Conservation (phyloP, 2,329 filamentous ascomycete species). For the Cytospora paraplurivora region DNA sequence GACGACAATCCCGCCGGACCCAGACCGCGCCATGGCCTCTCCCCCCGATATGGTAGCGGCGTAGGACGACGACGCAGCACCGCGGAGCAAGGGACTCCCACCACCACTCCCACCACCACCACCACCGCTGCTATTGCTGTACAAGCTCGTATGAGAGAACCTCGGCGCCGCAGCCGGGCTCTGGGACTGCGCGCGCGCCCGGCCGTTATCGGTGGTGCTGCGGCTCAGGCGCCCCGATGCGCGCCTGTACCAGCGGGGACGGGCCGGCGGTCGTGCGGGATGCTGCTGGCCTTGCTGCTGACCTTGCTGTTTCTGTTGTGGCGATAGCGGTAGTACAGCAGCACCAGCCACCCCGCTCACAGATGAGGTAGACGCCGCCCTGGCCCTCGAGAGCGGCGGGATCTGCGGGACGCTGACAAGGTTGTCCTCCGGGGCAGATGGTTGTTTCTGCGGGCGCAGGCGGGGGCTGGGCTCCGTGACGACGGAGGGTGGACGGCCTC, state of each 20-base stretch:
- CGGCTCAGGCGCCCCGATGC: constrained; percentile 15
- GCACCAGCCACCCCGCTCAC: not conserved
- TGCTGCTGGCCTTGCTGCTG: not conserved
- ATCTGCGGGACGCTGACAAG: constrained; percentile 1
- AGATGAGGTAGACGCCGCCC: constrained; percentile 9
- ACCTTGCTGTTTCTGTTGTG: not conserved
- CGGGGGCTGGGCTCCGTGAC: constrained; percentile 49
- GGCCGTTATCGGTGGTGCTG: not conserved
- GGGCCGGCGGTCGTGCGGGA: constrained; percentile 3
- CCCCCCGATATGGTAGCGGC: not conserved
- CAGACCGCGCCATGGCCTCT: constrained; percentile 33
- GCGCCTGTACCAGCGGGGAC: constrained; percentile 16
- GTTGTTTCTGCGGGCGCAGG: constrained; percentile 27
- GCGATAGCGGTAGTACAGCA: not conserved
- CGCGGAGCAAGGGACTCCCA: no score
- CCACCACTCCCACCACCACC: no score
- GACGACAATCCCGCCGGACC: constrained; percentile 33
- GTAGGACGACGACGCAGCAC: no score
- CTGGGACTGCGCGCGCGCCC: constrained; percentile 19
- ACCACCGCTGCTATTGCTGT: not conserved
- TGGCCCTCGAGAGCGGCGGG: constrained; percentile 12
- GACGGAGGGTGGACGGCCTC: constrained; percentile 43
- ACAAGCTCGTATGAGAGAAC: not conserved
- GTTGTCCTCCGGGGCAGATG: not conserved
- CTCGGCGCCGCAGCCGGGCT: constrained; percentile 1